Conservation (phyloP, 176 grass and related monocot species). For the Alloteropsis semialata region DNA sequence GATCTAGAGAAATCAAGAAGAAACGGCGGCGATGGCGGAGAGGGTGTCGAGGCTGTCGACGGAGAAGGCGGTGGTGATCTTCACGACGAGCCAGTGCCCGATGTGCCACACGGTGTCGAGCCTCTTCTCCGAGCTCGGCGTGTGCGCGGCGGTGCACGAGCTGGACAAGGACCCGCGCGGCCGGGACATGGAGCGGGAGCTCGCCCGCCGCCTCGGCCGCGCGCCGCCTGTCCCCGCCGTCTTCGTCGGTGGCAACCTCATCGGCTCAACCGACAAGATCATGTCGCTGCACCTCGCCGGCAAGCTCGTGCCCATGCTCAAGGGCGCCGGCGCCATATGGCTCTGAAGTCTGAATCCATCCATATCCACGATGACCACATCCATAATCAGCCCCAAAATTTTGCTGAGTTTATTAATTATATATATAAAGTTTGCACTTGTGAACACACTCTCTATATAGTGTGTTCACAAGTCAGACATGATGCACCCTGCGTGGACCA, state of each 20-base stretch:
- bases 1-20: neutral
- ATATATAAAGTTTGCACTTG: neutral
- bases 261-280: conserved; percentile 61
- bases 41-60: conserved; percentile 48
- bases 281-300: conserved; percentile 61
- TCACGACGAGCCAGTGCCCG: conserved; percentile 43
- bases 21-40: conserved; percentile 10
- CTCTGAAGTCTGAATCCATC: conserved; percentile 37
- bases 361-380: neutral
- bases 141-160: conserved; percentile 50
- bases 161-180: conserved; percentile 59
- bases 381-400: neutral
- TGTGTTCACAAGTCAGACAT: neutral
- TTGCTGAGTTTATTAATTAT: neutral
- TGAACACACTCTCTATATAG: too few relatives aligned
- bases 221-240: conserved; percentile 45
- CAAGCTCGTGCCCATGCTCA: conserved; percentile 60
- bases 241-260: conserved; percentile 57
- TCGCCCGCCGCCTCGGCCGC: conserved; percentile 41
- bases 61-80: conserved; percentile 60
- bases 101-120: conserved; percentile 62
- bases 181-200: conserved; percentile 55
- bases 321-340: conserved; percentile 54
- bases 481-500: too few relatives aligned
- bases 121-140: conserved; percentile 54